Evolutionary conservation across 345 rosid species (phyloP).

Genomic region (Eutrema yunnanense): DNA sequence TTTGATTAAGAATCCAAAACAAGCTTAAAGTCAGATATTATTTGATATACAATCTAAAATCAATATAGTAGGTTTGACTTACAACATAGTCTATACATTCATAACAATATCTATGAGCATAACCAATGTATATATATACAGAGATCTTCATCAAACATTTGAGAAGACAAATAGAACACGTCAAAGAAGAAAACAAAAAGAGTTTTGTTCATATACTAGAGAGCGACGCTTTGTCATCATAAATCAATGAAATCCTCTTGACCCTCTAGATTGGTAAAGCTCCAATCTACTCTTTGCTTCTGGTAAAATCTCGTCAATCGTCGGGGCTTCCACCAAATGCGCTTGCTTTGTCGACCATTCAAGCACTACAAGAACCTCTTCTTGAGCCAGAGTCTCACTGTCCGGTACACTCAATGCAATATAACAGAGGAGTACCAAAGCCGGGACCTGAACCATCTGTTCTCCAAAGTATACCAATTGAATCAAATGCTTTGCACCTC

Average conservation of each 20-base stretch:
- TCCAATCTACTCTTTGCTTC: slow-evolving; percentile 69
- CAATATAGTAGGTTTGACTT: not conserved
- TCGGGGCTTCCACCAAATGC: slow-evolving; percentile 41
- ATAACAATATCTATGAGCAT: slow-evolving; percentile 22
- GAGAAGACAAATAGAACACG: slow-evolving; percentile 2
- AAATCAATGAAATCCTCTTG: slow-evolving; percentile 47
- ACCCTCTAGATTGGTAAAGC: slow-evolving; percentile 71
- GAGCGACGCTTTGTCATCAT: not conserved
- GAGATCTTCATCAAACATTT: slow-evolving; percentile 7
- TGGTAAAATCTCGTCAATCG: slow-evolving; percentile 43
- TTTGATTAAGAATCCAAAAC: not conserved
- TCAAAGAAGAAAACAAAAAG: not conserved
- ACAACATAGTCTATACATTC: slow-evolving; percentile 22
- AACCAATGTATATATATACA: slow-evolving; percentile 22
- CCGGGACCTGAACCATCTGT: slow-evolving; percentile 56
- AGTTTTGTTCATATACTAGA: slow-evolving; percentile 11
- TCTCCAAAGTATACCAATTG: slow-evolving; percentile 61
- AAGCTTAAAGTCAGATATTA: not conserved
- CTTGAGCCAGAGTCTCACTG: slow-evolving; percentile 58
- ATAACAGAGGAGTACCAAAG: slow-evolving; percentile 48
- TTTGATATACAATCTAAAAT: not conserved
- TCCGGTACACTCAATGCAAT: slow-evolving; percentile 47
- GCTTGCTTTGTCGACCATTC: slow-evolving; percentile 75
- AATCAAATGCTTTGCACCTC: slow-evolving; percentile 58
- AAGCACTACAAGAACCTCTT: slow-evolving; percentile 62